phyloP scores from a whole-genome alignment of 2,329 filamentous ascomycete species.

The Penicillium capsulatum region DNA sequence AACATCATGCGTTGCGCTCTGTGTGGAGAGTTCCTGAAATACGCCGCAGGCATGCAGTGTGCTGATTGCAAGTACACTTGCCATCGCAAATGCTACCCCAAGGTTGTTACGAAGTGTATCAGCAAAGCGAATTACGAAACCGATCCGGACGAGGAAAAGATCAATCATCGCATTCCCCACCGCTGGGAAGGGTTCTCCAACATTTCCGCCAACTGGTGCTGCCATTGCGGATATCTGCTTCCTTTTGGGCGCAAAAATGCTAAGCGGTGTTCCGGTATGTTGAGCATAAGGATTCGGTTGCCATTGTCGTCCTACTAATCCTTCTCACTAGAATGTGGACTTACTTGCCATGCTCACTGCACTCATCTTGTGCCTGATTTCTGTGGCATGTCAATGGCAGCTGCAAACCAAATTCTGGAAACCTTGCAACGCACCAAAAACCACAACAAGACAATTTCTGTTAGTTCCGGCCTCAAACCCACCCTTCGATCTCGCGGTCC shows the following conservation, averaged over 20 bases:
- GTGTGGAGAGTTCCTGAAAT: conserved; percentile 97
- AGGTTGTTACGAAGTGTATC: conserved; percentile 98
- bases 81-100: conserved; percentile 93
- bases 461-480: conserved; percentile 55
- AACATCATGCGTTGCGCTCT: conserved; percentile 99
- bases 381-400: conserved; percentile 98
- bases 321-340: conserved; percentile 66
- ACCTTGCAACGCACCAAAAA: conserved; percentile 78
- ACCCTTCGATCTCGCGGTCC: conserved; percentile 58
- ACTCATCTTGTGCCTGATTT: conserved; percentile 96
- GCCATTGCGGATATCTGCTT: conserved; percentile 93
- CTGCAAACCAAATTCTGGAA: conserved; percentile 87
- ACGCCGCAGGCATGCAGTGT: conserved; percentile 98
- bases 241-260: conserved; percentile 94
- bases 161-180: conserved; percentile 98
- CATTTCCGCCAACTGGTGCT: conserved; percentile 98
- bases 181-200: conserved; percentile 96
- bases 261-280: conserved; percentile 77
- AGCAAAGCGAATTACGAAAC: conserved; percentile 99
- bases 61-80: conserved; percentile 99
- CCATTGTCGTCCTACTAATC: conserved; percentile 6
- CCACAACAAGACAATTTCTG: conserved; percentile 55
- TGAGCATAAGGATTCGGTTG: neutral
- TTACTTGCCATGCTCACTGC: conserved; percentile 87
- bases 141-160: conserved; percentile 97